phyloP scores from a whole-genome alignment of 257 asterid species.

The Scutellaria barbata region DNA sequence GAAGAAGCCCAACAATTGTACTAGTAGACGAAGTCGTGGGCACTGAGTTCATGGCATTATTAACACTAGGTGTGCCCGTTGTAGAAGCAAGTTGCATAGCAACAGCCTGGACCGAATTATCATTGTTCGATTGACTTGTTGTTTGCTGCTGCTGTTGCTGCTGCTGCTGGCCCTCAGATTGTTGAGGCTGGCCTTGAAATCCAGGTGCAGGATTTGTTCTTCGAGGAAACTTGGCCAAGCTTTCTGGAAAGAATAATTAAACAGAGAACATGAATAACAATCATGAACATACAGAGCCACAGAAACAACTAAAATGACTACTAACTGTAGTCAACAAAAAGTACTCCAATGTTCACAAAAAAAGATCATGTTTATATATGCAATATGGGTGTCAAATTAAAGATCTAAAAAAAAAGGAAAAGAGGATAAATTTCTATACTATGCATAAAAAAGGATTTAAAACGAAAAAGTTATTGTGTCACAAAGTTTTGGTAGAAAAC shows the following conservation, averaged over 20 bases:
- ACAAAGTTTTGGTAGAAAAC: too few species aligned
- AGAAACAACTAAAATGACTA: neutral
- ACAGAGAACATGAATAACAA: neutral
- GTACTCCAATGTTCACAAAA: too few species aligned
- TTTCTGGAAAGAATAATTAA: constrained; percentile 58
- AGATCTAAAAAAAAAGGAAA: too few species aligned
- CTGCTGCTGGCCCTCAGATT: constrained; percentile 59
- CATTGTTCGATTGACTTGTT: constrained; percentile 62
- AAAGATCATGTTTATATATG: too few species aligned
- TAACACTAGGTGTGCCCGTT: constrained; percentile 53
- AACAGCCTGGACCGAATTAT: constrained; percentile 51
- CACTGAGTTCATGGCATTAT: constrained; percentile 49
- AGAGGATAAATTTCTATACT: too few species aligned
- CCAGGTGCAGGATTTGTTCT: constrained; percentile 60
- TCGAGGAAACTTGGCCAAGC: constrained; percentile 91
- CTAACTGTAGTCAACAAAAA: neutral
- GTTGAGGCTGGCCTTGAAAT: constrained; percentile 68
- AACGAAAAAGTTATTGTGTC: too few species aligned
- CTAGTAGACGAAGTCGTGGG: constrained; percentile 56
- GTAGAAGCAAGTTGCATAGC: constrained; percentile 60
- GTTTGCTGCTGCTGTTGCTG: constrained; percentile 51
- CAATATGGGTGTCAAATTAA: too few species aligned
- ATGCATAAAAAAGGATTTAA: too few species aligned
- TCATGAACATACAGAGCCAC: neutral
- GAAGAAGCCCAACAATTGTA: constrained; percentile 66